phyloP scores from a whole-genome alignment of 306 rosid species.

The Pachyrhizus erosus region DNA sequence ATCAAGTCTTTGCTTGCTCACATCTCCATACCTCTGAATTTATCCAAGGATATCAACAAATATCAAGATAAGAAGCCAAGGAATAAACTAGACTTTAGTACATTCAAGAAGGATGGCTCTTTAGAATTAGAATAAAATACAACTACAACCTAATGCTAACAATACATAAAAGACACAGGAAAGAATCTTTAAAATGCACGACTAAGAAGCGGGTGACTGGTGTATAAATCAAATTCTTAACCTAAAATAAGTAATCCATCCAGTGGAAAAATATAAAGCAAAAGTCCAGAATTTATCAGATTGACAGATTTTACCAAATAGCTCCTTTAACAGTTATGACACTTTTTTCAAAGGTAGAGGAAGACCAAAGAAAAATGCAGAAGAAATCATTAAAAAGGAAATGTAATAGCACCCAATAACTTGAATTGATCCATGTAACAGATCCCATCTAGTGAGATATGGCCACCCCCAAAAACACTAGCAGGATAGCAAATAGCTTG shows the following conservation, averaged over 20 bases:
- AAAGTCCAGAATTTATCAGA: not conserved
- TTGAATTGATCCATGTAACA: not conserved
- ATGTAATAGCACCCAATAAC: not conserved
- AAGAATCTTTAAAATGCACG: not conserved
- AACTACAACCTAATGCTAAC: not conserved
- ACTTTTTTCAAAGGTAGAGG: not conserved
- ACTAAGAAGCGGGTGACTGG: constrained; percentile 3
- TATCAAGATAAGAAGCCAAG: not conserved
- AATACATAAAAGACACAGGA: not conserved
- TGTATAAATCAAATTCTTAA: not conserved
- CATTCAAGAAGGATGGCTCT: constrained; percentile 1
- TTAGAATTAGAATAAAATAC: constrained; percentile 5
- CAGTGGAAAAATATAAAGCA: not conserved
- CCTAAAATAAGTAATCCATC: not conserved
- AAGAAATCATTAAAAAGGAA: not conserved
- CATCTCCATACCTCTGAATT: constrained; percentile 47
- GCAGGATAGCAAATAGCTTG: no score
- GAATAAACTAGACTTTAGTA: constrained; percentile 15
- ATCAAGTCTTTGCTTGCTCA: constrained; percentile 62
- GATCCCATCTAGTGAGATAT: not conserved
- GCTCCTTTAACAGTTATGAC: not conserved
- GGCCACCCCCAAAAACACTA: not conserved
- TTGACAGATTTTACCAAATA: not conserved
- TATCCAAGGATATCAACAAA: constrained; percentile 21
- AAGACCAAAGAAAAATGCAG: not conserved